Percentiles rank a stretch among this genome's conserved stretches.
Evolutionary conservation across 306 rosid genomes (phyloP).

Genomic region (Quercus robur): DNA sequence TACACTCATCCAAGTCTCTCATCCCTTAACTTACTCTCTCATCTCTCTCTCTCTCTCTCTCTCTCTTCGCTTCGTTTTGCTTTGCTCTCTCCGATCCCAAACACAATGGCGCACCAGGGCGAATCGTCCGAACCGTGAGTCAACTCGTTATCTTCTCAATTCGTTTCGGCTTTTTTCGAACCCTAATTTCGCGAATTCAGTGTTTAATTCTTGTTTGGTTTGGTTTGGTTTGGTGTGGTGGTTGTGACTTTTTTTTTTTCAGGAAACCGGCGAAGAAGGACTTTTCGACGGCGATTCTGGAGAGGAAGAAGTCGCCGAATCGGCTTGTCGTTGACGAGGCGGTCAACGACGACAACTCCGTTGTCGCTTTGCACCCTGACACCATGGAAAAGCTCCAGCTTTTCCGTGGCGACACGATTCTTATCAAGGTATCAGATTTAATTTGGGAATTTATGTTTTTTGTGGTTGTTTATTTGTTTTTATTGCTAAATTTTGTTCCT

Average conservation of each 20-base stretch:
- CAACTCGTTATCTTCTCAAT: neutral
- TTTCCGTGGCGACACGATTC: slow-evolving; percentile 56
- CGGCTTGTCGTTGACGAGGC: slow-evolving; percentile 50
- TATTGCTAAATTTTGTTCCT: neutral
- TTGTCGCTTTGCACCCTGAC: slow-evolving; percentile 43
- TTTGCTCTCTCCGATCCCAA: neutral
- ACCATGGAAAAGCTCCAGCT: slow-evolving; percentile 54
- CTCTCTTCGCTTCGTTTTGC: no score
- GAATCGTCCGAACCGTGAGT: slow-evolving; percentile 61
- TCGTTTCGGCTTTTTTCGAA: neutral
- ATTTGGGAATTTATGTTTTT: neutral
- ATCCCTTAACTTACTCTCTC: no score
- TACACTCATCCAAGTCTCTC: no score
- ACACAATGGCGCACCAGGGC: slow-evolving; percentile 36
- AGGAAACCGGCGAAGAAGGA: slow-evolving; percentile 51
- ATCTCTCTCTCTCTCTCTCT: no score
- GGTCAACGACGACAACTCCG: slow-evolving; percentile 52
- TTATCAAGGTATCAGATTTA: slow-evolving; percentile 36
- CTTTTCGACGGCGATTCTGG: slow-evolving; percentile 53
- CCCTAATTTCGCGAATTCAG: neutral
- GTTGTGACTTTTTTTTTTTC: neutral
- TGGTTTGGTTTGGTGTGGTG: slow-evolving; percentile 1
- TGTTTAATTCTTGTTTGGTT: neutral
- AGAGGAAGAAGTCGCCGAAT: slow-evolving; percentile 57
- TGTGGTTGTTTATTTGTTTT: neutral